These are phyloP conservation scores for Microstroma glucosiphilum DNA, from an alignment of 1,284 basidiomycete species.

Conservation along the genomic window DNA sequence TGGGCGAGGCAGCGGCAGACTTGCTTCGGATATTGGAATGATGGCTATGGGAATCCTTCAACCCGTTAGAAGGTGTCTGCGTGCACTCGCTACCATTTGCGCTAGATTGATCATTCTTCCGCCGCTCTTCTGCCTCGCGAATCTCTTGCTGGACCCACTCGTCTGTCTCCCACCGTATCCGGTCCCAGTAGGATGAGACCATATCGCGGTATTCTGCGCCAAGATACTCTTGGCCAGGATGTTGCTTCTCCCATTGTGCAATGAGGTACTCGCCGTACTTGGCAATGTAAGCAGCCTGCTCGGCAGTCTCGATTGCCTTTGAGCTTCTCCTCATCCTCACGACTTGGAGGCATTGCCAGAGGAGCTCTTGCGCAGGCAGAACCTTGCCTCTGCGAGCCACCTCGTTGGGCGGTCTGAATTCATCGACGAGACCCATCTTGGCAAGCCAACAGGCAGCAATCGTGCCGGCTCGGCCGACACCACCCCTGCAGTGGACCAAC, in stretches of 20 bases:
- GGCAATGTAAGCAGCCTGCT: slow-evolving; percentile 43
- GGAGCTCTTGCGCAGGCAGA: slow-evolving; percentile 3
- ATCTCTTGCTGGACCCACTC: too few relatives aligned
- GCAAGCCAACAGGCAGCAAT: slow-evolving; percentile 88
- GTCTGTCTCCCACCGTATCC: neutral
- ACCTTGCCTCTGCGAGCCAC: neutral
- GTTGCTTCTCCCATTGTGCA: neutral
- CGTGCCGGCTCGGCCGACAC: slow-evolving; percentile 86
- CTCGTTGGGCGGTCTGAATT: neutral
- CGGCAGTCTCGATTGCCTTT: slow-evolving; percentile 49
- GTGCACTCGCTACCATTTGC: too few relatives aligned
- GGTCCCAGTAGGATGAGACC: neutral
- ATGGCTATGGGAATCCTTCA: neutral
- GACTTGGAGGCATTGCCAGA: slow-evolving; percentile 5
- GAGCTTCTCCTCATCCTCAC: slow-evolving; percentile 27
- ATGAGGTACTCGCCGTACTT: slow-evolving; percentile 20
- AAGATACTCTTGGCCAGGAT: neutral
- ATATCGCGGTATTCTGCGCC: neutral
- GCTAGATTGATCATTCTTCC: too few relatives aligned
- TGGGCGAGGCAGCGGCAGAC: too few relatives aligned
- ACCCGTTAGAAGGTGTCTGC: too few relatives aligned
- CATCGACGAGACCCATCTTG: slow-evolving; percentile 68
- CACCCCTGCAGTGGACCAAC: slow-evolving; percentile 87
- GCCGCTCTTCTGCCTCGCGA: too few relatives aligned
- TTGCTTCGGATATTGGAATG: slow-evolving; percentile 1